phyloP scores from a whole-genome alignment of 2,329 filamentous ascomycete genomes.

The Fusarium buharicum region DNA sequence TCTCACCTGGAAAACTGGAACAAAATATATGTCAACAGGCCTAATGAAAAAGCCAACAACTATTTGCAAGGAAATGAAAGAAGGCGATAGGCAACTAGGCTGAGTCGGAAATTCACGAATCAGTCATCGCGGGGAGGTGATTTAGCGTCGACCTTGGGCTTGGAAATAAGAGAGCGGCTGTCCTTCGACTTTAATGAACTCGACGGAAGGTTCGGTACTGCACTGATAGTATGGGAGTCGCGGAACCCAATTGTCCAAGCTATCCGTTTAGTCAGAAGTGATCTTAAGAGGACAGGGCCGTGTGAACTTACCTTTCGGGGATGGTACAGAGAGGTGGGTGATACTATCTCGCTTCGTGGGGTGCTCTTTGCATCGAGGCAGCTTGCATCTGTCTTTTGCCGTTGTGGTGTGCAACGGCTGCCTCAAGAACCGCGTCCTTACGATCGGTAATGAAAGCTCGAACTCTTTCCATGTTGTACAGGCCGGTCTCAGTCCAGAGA shows the following conservation, averaged over 20 bases:
- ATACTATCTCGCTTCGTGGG: background rate
- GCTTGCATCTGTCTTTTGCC: constrained; percentile 3
- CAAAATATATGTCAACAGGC: background rate
- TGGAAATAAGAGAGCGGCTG: no score
- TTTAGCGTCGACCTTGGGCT: no score
- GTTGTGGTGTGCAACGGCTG: constrained; percentile 47
- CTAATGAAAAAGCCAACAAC: background rate
- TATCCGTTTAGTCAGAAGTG: background rate
- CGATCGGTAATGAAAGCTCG: constrained; percentile 54
- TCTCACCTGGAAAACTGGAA: background rate
- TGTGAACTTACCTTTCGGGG: background rate
- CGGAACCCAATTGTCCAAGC: background rate
- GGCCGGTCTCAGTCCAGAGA: constrained; percentile 52
- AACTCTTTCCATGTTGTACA: constrained; percentile 57
- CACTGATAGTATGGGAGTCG: background rate
- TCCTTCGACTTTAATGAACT: no score
- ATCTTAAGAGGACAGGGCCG: background rate
- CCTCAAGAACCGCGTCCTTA: constrained; percentile 52
- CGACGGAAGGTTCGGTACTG: no score
- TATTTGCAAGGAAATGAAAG: no score
- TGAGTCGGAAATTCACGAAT: background rate
- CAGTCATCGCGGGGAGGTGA: no score
- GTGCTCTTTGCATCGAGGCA: background rate
- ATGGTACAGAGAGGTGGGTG: background rate
- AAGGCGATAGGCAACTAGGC: background rate